Base-by-base conservation (phyloP, 371 early-diverging fungal species). In the Lichtheimia ornata region DNA sequence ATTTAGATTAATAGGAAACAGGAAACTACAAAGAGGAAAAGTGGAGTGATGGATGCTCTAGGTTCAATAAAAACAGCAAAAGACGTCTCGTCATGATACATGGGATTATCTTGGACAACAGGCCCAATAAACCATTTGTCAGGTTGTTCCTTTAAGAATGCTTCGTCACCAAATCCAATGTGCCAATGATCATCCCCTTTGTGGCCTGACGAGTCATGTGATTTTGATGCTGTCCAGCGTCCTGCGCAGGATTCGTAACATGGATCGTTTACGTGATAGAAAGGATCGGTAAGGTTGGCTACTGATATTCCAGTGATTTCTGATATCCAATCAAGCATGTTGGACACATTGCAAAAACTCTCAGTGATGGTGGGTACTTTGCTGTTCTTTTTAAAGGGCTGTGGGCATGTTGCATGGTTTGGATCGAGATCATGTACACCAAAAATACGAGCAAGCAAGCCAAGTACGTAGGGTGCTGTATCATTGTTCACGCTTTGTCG, bases 391-490 rank as follows among this genome's bases (percentile, higher is more conserved):
- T 47, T 17, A 5, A 69, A 13, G 12, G 70, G 63, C 4, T 68
- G 28, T 7, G 79, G 76, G 35, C 79, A 79, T 0, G 76, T 76
- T 9, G 65, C 54, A 4, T 58, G 55, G 17, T 50, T 22, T 14
- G 67, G 52, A 14, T 62, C 57, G 0, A 44, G 58, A 61, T 79
- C 79, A 35, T 60, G 54, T 0, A 72, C 79, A 24, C 79, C 79
- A 58, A 72, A 79, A 7, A 79, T 79, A 9, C 79, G 53, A 5
- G 74, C 67, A 4, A 78, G 50, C 1, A 60, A 53, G 5, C 79
- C 79, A 9, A 71, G 15, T 1, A 64, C 74, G 63, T 55, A 73
- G 0, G 73, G 72, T 3, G 64, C 61, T 59, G 43, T 56, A 4
- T 9, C 41, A 24, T 56, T 41, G 52, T 30, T 52, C 13, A n/a